These are phyloP conservation scores for Castanospermum australe DNA, from an alignment of 306 rosid species.

Conservation along the genomic window DNA sequence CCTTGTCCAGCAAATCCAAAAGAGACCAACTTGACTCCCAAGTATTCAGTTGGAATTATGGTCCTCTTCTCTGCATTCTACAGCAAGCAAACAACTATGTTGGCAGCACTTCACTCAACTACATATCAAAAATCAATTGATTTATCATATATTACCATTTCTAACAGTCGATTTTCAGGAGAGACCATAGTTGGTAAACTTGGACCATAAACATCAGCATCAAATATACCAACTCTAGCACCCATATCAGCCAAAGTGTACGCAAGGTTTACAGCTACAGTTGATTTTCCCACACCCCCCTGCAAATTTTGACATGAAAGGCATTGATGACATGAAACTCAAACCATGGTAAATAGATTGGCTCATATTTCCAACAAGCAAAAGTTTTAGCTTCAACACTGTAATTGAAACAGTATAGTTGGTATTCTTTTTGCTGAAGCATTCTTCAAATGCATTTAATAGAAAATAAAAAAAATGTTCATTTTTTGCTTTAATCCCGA, in stretches of 20 bases:
- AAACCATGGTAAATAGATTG: constrained; percentile 12
- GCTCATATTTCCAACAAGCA: neutral
- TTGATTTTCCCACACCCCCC: constrained; percentile 99
- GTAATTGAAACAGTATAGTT: neutral
- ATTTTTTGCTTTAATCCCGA: neutral
- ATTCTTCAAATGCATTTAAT: neutral
- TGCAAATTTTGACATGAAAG: constrained; percentile 37
- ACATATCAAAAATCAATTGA: constrained; percentile 9
- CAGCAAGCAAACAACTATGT: constrained; percentile 39
- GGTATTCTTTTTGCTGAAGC: constrained; percentile 1
- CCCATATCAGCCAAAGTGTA: constrained; percentile 98
- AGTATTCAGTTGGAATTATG: constrained; percentile 90
- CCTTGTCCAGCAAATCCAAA: constrained; percentile 99
- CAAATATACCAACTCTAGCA: constrained; percentile 96
- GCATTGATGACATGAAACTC: constrained; percentile 6
- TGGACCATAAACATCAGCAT: constrained; percentile 98
- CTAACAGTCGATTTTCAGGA: constrained; percentile 82
- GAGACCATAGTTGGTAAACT: constrained; percentile 99
- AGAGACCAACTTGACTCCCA: constrained; percentile 94
- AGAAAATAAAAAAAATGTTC: neutral
- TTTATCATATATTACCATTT: constrained; percentile 60
- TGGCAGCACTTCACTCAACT: constrained; percentile 19
- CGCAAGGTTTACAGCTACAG: constrained; percentile 92
- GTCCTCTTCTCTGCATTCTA: constrained; percentile 84
- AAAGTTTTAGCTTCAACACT: neutral